phyloP scores from a whole-genome alignment of 2,329 filamentous ascomycete genomes.

The Epichloe gansuensis region DNA sequence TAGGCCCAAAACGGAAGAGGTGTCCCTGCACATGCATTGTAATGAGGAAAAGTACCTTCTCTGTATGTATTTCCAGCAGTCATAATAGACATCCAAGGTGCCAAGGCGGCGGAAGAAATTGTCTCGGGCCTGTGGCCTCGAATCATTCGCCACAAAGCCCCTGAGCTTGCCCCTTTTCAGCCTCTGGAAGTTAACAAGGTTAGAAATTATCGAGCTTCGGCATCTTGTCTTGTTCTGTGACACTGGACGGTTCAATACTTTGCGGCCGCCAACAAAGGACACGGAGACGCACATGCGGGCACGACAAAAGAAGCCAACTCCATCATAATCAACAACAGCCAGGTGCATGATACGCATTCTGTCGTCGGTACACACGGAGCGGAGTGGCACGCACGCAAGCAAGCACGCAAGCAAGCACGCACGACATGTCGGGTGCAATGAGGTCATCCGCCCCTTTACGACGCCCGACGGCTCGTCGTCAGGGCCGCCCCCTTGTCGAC shows the following conservation, averaged over 20 bases:
- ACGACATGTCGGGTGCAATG: neutral
- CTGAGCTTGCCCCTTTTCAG: neutral
- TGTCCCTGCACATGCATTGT: no score
- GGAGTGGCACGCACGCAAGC: no score
- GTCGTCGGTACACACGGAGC: neutral
- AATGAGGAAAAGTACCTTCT: no score
- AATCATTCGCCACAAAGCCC: neutral
- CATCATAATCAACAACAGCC: neutral
- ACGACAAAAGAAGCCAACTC: no score
- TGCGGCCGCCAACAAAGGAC: no score
- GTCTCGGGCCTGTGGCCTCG: neutral
- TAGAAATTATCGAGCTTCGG: neutral
- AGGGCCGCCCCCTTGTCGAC: neutral
- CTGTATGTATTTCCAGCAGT: neutral
- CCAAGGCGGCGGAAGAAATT: neutral
- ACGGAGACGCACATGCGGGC: no score
- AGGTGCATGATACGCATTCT: no score
- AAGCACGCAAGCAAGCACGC: no score
- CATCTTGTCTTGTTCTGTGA: neutral
- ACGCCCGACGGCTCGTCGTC: neutral
- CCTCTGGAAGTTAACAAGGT: neutral
- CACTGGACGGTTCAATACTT: no score
- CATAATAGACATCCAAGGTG: neutral
- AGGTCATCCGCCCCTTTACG: slow-evolving; percentile 3
- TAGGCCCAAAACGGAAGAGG: no score